Conservation (phyloP, 345 rosid genomes). For the Moringa oleifera region DNA sequence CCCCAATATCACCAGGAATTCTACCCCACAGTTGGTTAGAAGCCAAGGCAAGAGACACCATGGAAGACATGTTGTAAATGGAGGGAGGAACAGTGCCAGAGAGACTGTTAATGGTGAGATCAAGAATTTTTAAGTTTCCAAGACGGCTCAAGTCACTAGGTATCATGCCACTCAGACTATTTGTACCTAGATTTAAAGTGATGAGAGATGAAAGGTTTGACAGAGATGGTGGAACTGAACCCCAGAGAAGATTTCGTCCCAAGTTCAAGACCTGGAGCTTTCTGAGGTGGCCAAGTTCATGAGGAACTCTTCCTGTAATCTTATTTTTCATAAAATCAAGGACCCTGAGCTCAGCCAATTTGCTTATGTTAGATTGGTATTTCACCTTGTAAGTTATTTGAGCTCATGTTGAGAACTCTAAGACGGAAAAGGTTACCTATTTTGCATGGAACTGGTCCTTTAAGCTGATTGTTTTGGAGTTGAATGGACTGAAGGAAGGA, state of each 20-base stretch:
- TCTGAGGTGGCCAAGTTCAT: constrained; percentile 25
- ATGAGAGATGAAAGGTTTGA: constrained; percentile 38
- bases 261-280: constrained; percentile 33
- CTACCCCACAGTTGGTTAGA: constrained; percentile 37
- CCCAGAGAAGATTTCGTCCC: constrained; percentile 32
- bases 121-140: constrained; percentile 25
- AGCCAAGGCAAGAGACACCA: constrained; percentile 33
- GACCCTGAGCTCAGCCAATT: constrained; percentile 21
- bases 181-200: constrained; percentile 35
- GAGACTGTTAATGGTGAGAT: constrained; percentile 38
- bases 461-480: constrained; percentile 37
- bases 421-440: constrained; percentile 35
- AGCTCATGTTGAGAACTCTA: constrained; percentile 36
- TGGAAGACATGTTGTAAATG: constrained; percentile 42
- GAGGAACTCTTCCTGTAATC: constrained; percentile 33
- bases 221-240: constrained; percentile 36
- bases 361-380: constrained; percentile 34
- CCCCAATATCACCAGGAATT: constrained; percentile 32
- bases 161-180: constrained; percentile 31
- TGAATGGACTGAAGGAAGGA: constrained; percentile 41
- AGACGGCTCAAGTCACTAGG: constrained; percentile 35
- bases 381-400: constrained; percentile 29
- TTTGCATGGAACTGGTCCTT: constrained; percentile 32
- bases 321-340: constrained; percentile 37
- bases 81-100: constrained; percentile 29